Evolutionary conservation across 2,329 filamentous ascomycete genomes (phyloP), one percentile per base, ranked within the genome.

Genomic region (Pseudomassariella vexata): DNA sequence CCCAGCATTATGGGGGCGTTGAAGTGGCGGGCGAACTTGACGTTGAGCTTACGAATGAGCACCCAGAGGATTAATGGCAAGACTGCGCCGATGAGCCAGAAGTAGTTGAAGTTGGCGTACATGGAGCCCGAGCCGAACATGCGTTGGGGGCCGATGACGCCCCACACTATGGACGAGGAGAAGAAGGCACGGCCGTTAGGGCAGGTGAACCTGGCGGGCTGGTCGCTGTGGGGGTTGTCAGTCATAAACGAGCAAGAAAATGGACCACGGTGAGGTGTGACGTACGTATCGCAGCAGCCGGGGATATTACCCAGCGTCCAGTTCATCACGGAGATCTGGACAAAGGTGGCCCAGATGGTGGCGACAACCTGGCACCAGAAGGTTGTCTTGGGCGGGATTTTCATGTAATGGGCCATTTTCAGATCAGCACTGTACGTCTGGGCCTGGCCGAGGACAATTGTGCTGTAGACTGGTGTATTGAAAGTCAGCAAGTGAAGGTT

Each of bases 1-100:
- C 70, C 71, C 35, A 79, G 72, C 45, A 80, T 68, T 20, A 79
- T 60, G 0, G 76, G 76, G 0, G 68, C 69, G 40, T 65, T 69
- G 31, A 81, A 53, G 45, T 69, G 76, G 19, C 67, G 62, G 22
- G 68, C 57, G 2, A 58, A 55, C n/a, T 39, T 18, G 30, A 53
- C 34, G 12, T 65, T 67, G 37, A 59, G 68, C 20, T 52, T 56
- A 10, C 64, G 60, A 5, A 65, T 45, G 10, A 48, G 30, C 19
- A 68, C 38, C 51, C 65, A 77, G 42, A 73, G 56, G 3, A 65
- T 12, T 3, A 75, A 40, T 0, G 74, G 74, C 2, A 68, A 43
- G 2, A 61, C 27, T 7, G 62, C 61, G 3, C 74, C 73, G 6
- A 69, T 55, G 16, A 76, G 54, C 61, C 66, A 78, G 53, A 74